Evolutionary conservation across 208 protist genomes (phyloP), one percentile per base, ranked within the genome.

Genomic region (Leishmania turanica): DNA sequence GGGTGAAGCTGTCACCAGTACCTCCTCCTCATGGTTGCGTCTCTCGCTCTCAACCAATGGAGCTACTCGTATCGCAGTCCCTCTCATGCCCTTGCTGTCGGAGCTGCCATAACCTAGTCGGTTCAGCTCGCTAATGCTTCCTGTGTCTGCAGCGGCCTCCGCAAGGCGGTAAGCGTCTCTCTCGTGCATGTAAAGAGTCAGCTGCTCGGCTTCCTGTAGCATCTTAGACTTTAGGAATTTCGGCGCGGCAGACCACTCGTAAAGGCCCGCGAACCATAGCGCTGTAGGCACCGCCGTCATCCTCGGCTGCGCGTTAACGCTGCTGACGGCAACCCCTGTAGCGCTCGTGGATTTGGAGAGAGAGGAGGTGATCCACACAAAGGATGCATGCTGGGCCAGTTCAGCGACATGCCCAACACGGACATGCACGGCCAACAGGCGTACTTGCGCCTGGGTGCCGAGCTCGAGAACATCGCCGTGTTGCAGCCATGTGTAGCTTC

Each of bases 401-500:
- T 74, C 15, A 0, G 11, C 3, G 0, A 64, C 77, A 3, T 40
- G 40, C 2, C 72, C 51, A 0, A 76, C 70, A 17, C 77, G 56
- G 8, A 82, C 15, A 60, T 85, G 82, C 9, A 85, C 77, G 0
- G 82, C 82, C 13, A 85, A 15, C 9, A 85, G 34, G 19, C 51
- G 62, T n/a, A 85, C 64, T 21, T 24, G 76, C 0, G 34, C 77
- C n/a, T 49, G 34, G 3, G n/a, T 21, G 49, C 73, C 82, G n/a
- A 85, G 72, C 21, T 85, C 82, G 9, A 85, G n/a, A 9, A 79
- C 56, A 31, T 85, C 82, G n/a, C 82, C 82, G 64, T 85, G 82
- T 37, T 76, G 82, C 77, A 85, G 73, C 82, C 82, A 85, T 40
- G 72, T 58, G 19, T 60, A 79, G 5, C 71, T 76, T 13, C 77